Conservation (phyloP, 1,284 basidiomycete genomes). For the Ustilago cynodontis region DNA sequence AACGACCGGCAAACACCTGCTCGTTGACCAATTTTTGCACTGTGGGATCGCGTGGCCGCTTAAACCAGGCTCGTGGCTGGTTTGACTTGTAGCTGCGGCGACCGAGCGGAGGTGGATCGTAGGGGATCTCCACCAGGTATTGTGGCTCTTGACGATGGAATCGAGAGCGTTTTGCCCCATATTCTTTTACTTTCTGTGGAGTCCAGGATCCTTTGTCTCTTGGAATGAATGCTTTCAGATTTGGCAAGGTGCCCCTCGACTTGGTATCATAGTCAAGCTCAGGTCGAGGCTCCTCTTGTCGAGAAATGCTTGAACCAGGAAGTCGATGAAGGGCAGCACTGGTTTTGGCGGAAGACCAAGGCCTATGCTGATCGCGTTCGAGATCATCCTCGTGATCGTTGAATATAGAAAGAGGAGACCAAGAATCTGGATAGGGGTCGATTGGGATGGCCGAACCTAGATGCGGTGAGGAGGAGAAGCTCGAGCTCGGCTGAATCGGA, state of each 20-base stretch:
- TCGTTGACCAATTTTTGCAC: neutral
- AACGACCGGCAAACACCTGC: neutral
- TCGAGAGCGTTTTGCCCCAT: neutral
- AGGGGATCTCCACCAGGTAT: neutral
- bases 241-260: neutral
- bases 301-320: neutral
- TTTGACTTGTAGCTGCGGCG: neutral
- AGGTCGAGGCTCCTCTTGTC: neutral
- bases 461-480: neutral
- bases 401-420: neutral
- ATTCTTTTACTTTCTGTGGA: neutral
- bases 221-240: neutral
- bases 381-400: neutral
- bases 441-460: neutral
- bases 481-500: neutral
- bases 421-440: neutral
- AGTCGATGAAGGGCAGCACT: neutral
- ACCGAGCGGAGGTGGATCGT: neutral
- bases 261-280: neutral
- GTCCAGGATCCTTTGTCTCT: neutral
- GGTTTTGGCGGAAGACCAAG: neutral
- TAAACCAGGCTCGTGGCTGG: neutral
- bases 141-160: neutral
- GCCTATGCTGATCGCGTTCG: neutral
- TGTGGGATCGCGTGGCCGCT: neutral